Evolutionary conservation across 2,329 filamentous ascomycete species (phyloP).

Genomic region (Periconia sp.): DNA sequence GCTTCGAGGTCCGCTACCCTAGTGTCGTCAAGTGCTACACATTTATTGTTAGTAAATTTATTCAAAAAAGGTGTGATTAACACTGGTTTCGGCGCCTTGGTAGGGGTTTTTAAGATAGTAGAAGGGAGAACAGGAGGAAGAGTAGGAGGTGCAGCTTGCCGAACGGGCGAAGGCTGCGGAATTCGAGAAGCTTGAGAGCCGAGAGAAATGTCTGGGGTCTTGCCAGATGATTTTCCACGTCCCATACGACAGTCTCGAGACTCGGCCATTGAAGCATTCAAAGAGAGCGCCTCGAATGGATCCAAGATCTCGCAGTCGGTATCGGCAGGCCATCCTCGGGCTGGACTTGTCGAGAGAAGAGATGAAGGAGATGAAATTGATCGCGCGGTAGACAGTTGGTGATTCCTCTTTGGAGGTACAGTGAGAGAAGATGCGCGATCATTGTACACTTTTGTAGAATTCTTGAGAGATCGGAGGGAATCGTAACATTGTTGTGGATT

Average conservation of each 20-base stretch:
- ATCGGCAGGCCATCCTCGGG: conserved; percentile 37
- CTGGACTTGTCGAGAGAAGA: conserved; percentile 26
- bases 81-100: conserved; percentile 33
- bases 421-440: conserved; percentile 23
- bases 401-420: conserved; percentile 20
- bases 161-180: conserved; percentile 30
- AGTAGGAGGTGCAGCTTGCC: conserved; percentile 22
- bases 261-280: conserved; percentile 29
- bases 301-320: conserved; percentile 35
- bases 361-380: conserved; percentile 34
- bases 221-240: conserved; percentile 36
- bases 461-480: conserved; percentile 38
- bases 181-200: conserved; percentile 29
- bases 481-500: conserved; percentile 28
- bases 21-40: conserved; percentile 78
- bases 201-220: conserved; percentile 29
- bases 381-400: conserved; percentile 20
- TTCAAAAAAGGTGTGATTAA: conserved; percentile 65
- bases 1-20: conserved; percentile 76
- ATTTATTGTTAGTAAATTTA: conserved; percentile 74
- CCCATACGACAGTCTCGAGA: conserved; percentile 24
- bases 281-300: conserved; percentile 29
- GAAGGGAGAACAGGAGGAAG: no score
- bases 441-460: conserved; percentile 21
- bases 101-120: conserved; percentile 22